Percentiles rank a stretch among this genome's conserved stretches.
These are phyloP conservation scores for Picea abies DNA, from an alignment of 83 land plant genomes.

Conservation along the genomic window DNA sequence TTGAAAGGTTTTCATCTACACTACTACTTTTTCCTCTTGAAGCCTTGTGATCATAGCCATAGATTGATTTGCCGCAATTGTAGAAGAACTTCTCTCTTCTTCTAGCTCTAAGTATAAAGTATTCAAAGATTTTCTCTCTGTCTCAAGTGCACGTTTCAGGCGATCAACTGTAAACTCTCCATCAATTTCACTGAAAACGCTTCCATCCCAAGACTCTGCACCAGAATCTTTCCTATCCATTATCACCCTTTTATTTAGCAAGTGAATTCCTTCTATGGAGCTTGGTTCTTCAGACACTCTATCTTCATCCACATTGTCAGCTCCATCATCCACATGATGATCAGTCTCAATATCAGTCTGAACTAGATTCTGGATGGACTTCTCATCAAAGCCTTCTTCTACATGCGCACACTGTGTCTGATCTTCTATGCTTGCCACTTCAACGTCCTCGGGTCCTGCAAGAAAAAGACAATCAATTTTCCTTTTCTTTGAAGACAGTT, in stretches of 20 bases:
- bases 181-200: slow-evolving; percentile 53
- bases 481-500: background rate
- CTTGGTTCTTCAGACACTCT: slow-evolving; percentile 60
- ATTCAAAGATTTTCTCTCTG: slow-evolving; percentile 49
- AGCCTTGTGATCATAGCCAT: slow-evolving; percentile 83
- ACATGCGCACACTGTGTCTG: background rate
- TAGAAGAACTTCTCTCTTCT: slow-evolving; percentile 74
- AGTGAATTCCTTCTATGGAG: slow-evolving; percentile 29
- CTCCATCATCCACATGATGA: slow-evolving; percentile 17
- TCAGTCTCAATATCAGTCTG: background rate
- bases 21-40: slow-evolving; percentile 78
- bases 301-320: slow-evolving; percentile 46
- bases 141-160: slow-evolving; percentile 45
- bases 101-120: slow-evolving; percentile 66
- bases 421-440: slow-evolving; percentile 3
- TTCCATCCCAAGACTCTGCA: slow-evolving; percentile 65
- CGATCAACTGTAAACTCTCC: slow-evolving; percentile 42
- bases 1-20: slow-evolving; percentile 80
- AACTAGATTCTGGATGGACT: background rate
- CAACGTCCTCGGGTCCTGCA: background rate
- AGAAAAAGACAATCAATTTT: background rate
- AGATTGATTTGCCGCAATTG: slow-evolving; percentile 69
- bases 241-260: slow-evolving; percentile 29
- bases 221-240: slow-evolving; percentile 45
- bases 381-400: background rate